Conservation (phyloP, 176 grass and related monocot genomes). For the Oryza rufipogon region DNA sequence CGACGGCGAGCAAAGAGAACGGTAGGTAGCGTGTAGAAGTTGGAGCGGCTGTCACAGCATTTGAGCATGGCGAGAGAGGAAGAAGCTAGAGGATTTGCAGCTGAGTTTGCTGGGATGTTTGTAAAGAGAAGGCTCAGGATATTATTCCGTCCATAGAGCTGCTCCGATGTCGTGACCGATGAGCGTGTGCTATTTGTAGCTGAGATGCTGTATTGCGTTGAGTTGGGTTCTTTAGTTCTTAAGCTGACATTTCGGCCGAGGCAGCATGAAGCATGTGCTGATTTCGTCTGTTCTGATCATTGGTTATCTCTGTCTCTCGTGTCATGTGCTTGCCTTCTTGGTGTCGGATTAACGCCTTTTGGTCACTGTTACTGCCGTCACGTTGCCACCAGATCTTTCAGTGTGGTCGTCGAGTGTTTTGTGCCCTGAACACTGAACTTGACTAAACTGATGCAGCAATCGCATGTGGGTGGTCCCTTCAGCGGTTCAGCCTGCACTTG, state of each 20-base stretch:
- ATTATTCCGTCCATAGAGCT: not conserved
- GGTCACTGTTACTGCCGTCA: not conserved
- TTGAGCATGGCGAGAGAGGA: slow-evolving; percentile 11
- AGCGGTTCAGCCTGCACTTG: not conserved
- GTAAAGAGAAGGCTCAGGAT: not conserved
- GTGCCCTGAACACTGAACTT: not conserved
- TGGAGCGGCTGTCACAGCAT: not conserved
- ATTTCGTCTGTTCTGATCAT: slow-evolving; percentile 11
- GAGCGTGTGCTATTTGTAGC: slow-evolving; percentile 16
- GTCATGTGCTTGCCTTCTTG: not conserved
- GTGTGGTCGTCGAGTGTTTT: not conserved
- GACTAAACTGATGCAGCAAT: not conserved
- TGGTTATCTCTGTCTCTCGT: not conserved
- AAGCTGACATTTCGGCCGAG: slow-evolving; percentile 17
- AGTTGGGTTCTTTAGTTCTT: slow-evolving; percentile 12
- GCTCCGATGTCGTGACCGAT: not conserved
- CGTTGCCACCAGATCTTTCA: not conserved
- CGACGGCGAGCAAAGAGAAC: slow-evolving; percentile 14
- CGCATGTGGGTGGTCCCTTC: not conserved
- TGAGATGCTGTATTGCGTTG: slow-evolving; percentile 22
- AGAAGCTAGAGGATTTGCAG: not conserved
- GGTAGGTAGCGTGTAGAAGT: not conserved
- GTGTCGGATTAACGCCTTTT: not conserved
- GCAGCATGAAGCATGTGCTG: slow-evolving; percentile 5
- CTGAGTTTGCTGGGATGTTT: slow-evolving; percentile 21